phyloP scores from a whole-genome alignment of 2,329 filamentous ascomycete species.

The Fusarium phyllophilum region DNA sequence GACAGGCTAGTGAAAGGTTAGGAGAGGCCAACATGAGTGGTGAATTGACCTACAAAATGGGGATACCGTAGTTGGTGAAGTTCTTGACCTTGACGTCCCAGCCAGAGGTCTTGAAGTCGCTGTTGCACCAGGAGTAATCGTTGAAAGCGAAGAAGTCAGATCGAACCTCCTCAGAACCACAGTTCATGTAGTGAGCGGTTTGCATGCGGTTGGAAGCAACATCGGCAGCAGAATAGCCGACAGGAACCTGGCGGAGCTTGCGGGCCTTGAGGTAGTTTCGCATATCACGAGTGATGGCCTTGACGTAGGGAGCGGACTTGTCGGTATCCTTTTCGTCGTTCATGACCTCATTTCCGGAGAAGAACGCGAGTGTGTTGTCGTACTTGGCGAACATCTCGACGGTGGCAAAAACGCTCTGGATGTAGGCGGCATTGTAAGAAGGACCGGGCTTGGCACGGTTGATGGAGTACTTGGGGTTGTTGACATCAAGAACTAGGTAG shows the following conservation, averaged over 20 bases:
- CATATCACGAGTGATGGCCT: conserved; percentile 82
- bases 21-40: neutral
- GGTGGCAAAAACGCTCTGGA: conserved; percentile 86
- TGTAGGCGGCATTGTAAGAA: conserved; percentile 89
- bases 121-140: conserved; percentile 88
- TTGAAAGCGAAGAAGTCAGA: conserved; percentile 92
- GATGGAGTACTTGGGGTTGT: conserved; percentile 88
- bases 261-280: conserved; percentile 73
- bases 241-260: conserved; percentile 73
- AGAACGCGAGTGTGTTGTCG: conserved; percentile 87
- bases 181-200: conserved; percentile 94
- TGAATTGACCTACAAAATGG: conserved; percentile 72
- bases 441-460: conserved; percentile 79
- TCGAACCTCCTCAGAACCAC: conserved; percentile 82
- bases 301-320: conserved; percentile 76
- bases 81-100: conserved; percentile 91
- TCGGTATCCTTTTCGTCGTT: conserved; percentile 73
- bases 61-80: conserved; percentile 86
- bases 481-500: conserved; percentile 92
- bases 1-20: conserved; percentile 68
- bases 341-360: conserved; percentile 84
- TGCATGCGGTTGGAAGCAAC: conserved; percentile 86
- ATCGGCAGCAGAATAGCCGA: conserved; percentile 82
- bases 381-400: conserved; percentile 86
- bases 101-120: conserved; percentile 74